Evolutionary conservation across 257 asterid genomes (phyloP).

Genomic region (Solanum chiquidenum): DNA sequence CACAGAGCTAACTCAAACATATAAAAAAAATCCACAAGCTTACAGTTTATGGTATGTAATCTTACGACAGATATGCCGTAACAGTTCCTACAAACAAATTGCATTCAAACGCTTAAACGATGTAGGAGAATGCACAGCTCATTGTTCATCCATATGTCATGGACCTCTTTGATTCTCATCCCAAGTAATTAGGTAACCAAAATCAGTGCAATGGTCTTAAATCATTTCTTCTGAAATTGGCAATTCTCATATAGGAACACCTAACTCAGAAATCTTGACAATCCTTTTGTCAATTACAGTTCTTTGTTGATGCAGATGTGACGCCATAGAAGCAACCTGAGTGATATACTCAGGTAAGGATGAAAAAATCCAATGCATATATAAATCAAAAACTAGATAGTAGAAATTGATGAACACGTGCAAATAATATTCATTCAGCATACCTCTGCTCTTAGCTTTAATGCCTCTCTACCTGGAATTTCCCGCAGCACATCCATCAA

Average conservation of each 20-base stretch:
- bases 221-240: background rate
- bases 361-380: background rate
- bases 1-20: background rate
- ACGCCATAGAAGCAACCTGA: constrained; percentile 92
- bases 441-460: constrained; percentile 88
- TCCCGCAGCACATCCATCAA: constrained; percentile 82
- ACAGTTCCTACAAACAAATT: background rate
- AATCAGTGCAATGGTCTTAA: background rate
- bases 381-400: background rate
- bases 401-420: background rate
- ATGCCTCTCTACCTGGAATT: constrained; percentile 81
- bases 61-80: background rate
- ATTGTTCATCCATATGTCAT: background rate
- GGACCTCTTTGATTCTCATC: background rate
- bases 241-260: constrained; percentile 51
- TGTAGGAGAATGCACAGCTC: background rate
- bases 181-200: background rate
- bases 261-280: constrained; percentile 65
- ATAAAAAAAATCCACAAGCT: background rate
- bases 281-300: constrained; percentile 48
- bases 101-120: background rate
- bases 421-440: background rate
- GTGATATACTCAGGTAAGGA: background rate
- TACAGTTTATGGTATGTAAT: background rate
- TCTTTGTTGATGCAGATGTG: constrained; percentile 68